Evolutionary conservation across 2,329 filamentous ascomycete genomes (phyloP).

Genomic region (Botryotinia narcissicola): DNA sequence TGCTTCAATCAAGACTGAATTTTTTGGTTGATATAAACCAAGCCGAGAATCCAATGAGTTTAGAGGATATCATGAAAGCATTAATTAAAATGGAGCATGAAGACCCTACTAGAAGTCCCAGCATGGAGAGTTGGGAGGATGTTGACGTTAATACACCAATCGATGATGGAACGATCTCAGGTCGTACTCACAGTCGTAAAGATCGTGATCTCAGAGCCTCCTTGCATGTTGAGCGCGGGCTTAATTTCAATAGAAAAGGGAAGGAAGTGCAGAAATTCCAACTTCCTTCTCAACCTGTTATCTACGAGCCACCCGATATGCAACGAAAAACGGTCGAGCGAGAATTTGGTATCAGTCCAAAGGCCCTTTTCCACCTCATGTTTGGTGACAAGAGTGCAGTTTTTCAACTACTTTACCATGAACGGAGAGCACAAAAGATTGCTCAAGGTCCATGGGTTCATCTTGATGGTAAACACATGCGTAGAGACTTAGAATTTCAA

Average conservation of each 20-base stretch:
- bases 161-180: constrained; percentile 53
- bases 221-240: constrained; percentile 60
- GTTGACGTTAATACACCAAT: constrained; percentile 58
- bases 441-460: constrained; percentile 82
- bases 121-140: constrained; percentile 90
- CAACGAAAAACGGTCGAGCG: constrained; percentile 71
- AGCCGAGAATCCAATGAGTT: constrained; percentile 63
- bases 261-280: constrained; percentile 62
- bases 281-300: constrained; percentile 74
- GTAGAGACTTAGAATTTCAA: constrained; percentile 77
- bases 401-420: constrained; percentile 54
- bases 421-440: constrained; percentile 74
- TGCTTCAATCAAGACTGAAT: constrained; percentile 82
- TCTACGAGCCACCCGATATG: constrained; percentile 83
- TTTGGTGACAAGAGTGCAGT: constrained; percentile 96
- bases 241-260: constrained; percentile 45
- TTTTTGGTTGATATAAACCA: constrained; percentile 79
- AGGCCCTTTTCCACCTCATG: constrained; percentile 91
- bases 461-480: constrained; percentile 67
- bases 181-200: constrained; percentile 40
- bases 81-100: constrained; percentile 72
- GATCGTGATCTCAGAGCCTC: constrained; percentile 53
- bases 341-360: constrained; percentile 86
- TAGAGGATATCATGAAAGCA: constrained; percentile 68
- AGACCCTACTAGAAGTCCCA: constrained; percentile 62